Conservation (phyloP, 2,329 filamentous ascomycete genomes). For the Nannizziopsis arthrosporioides region DNA sequence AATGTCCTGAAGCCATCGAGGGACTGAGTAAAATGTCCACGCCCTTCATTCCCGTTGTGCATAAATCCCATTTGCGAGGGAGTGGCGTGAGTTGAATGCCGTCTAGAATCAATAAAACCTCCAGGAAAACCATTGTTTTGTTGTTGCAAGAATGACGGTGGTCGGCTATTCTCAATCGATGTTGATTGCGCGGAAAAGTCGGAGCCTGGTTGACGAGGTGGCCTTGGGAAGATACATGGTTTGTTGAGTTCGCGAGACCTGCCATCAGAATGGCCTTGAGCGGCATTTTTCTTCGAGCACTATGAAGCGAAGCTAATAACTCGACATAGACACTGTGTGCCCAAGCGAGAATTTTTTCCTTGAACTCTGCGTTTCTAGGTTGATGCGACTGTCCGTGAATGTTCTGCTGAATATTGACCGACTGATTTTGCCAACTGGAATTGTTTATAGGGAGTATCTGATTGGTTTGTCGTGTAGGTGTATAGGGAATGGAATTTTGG, state of each 20-base stretch:
- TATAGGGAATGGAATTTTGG: slow-evolving; percentile 21
- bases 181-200: slow-evolving; percentile 13
- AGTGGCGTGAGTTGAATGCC: slow-evolving; percentile 9
- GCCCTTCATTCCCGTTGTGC: slow-evolving; percentile 11
- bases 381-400: slow-evolving; percentile 18
- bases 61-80: slow-evolving; percentile 14
- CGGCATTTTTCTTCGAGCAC: slow-evolving; percentile 38
- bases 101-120: slow-evolving; percentile 11
- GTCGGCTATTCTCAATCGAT: slow-evolving; percentile 6
- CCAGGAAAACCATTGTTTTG: slow-evolving; percentile 2
- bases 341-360: slow-evolving; percentile 55
- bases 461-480: slow-evolving; percentile 3
- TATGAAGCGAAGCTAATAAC: slow-evolving; percentile 53
- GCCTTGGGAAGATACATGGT: slow-evolving; percentile 51
- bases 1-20: slow-evolving; percentile 24
- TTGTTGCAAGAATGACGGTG: slow-evolving; percentile 8
- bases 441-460: slow-evolving; percentile 9
- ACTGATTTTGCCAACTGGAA: slow-evolving; percentile 19
- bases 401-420: slow-evolving; percentile 17
- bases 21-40: slow-evolving; percentile 19
- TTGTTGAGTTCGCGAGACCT: slow-evolving; percentile 37
- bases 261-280: slow-evolving; percentile 34
- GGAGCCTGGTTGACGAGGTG: slow-evolving; percentile 45
- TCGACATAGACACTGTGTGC: slow-evolving; percentile 65
- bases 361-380: slow-evolving; percentile 43